These are phyloP conservation scores for Metarhizium rileyi DNA, from an alignment of 2,329 filamentous ascomycete species.

Conservation along the genomic window DNA sequence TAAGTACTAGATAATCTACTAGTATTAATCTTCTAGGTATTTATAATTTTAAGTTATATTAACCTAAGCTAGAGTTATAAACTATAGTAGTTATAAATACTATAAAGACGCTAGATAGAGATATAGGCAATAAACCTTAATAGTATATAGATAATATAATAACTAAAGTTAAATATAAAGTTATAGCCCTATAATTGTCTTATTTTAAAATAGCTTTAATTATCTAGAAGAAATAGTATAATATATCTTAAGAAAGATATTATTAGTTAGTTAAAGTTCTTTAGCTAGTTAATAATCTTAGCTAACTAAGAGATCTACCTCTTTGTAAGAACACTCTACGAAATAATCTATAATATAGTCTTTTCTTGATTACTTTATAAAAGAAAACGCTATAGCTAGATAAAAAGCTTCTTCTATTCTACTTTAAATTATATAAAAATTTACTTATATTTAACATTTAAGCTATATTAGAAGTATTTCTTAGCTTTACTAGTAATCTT, in stretches of 20 bases:
- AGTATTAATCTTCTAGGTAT: too few species aligned
- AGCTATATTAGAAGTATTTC: not conserved
- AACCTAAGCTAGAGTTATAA: not conserved
- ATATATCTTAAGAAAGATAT: not conserved
- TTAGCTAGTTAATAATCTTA: not conserved
- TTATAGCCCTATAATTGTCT: not conserved
- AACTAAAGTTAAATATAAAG: not conserved
- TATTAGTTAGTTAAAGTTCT: not conserved
- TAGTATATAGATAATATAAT: not conserved
- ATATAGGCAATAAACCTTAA: not conserved
- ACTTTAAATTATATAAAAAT: not conserved
- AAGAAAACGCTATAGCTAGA: not conserved
- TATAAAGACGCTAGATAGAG: not conserved
- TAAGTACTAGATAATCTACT: too few species aligned
- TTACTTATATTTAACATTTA: not conserved
- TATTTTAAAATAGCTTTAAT: not conserved
- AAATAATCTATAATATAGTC: not conserved
- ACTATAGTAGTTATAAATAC: not conserved
- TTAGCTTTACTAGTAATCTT: not conserved
- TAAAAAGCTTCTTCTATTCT: not conserved
- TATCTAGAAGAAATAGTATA: not conserved
- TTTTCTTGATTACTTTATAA: not conserved
- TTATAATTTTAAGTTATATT: too few species aligned
- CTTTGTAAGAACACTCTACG: not conserved
- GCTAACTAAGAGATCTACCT: not conserved